These are phyloP conservation scores for Anaeromyces robustus DNA, from an alignment of 192 early-diverging fungal species.

Conservation along the genomic window DNA sequence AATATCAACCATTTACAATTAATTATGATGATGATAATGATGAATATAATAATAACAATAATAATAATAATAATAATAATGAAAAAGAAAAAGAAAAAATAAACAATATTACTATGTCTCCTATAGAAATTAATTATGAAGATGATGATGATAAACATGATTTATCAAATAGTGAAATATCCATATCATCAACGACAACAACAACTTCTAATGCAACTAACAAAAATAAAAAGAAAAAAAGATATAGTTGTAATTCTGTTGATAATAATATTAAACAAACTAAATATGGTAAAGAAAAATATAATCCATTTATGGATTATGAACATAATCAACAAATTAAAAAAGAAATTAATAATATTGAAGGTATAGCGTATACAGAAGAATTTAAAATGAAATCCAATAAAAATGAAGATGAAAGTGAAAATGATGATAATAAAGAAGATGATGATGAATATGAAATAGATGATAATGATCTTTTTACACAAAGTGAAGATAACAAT, in stretches of 20 bases:
- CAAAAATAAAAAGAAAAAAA: not conserved
- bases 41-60: no score
- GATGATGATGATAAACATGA: no score
- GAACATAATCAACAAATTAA: not conserved
- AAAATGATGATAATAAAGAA: not conserved
- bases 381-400: not conserved
- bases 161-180: no score
- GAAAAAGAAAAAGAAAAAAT: no score
- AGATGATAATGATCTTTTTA: not conserved
- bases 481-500: constrained; percentile 8
- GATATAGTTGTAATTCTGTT: not conserved
- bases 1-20: no score
- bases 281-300: not conserved
- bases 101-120: no score
- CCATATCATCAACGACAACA: not conserved
- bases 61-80: no score
- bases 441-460: not conserved
- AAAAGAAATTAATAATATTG: not conserved
- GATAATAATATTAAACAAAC: not conserved
- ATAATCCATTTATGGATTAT: not conserved
- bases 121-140: no score
- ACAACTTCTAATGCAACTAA: not conserved
- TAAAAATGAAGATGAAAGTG: not conserved
- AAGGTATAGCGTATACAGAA: not conserved
- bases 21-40: no score